Percentiles rank a stretch among this genome's conserved stretches.
phyloP scores from a whole-genome alignment of 768 basidiomycete species.

The Leccinum aurantiacum region DNA sequence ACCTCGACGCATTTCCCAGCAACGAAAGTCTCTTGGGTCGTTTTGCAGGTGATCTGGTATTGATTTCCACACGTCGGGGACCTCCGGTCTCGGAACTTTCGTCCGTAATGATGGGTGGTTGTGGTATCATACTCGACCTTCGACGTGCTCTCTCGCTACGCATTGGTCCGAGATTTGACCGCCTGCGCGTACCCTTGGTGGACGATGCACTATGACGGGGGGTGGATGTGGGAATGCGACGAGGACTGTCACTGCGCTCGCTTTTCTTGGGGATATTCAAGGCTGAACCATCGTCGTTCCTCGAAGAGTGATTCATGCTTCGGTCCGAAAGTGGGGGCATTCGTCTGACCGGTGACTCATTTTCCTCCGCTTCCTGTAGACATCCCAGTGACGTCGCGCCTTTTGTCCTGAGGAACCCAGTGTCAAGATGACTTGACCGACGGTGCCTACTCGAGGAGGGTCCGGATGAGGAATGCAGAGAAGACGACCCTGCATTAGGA shows the following conservation, averaged over 20 bases:
- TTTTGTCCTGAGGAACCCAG: slow-evolving; percentile 60
- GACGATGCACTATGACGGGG: slow-evolving; percentile 37
- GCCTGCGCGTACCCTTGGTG: slow-evolving; percentile 47
- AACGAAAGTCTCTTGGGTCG: slow-evolving; percentile 58
- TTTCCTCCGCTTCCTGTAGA: slow-evolving; percentile 73
- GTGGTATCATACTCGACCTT: slow-evolving; percentile 81
- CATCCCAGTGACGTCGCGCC: slow-evolving; percentile 54
- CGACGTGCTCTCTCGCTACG: slow-evolving; percentile 71
- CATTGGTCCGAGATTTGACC: slow-evolving; percentile 76
- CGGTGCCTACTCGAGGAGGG: slow-evolving; percentile 41
- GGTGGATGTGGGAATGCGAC: slow-evolving; percentile 49
- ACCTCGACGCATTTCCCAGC: slow-evolving; percentile 39
- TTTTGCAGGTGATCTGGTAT: slow-evolving; percentile 55
- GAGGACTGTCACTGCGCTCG: slow-evolving; percentile 43
- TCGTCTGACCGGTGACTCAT: slow-evolving; percentile 34
- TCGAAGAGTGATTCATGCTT: slow-evolving; percentile 52
- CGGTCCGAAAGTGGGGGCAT: slow-evolving; percentile 59
- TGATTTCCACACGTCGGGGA: slow-evolving; percentile 43
- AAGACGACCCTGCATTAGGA: slow-evolving; percentile 23
- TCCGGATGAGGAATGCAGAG: slow-evolving; percentile 39
- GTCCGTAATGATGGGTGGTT: slow-evolving; percentile 48
- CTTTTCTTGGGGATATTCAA: slow-evolving; percentile 37
- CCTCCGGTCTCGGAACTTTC: slow-evolving; percentile 36
- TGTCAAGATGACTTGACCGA: slow-evolving; percentile 67
- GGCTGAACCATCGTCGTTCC: slow-evolving; percentile 21